Evolutionary conservation across 345 rosid genomes (phyloP), one percentile per base, ranked within the genome.

Genomic region (Camelina neglecta): DNA sequence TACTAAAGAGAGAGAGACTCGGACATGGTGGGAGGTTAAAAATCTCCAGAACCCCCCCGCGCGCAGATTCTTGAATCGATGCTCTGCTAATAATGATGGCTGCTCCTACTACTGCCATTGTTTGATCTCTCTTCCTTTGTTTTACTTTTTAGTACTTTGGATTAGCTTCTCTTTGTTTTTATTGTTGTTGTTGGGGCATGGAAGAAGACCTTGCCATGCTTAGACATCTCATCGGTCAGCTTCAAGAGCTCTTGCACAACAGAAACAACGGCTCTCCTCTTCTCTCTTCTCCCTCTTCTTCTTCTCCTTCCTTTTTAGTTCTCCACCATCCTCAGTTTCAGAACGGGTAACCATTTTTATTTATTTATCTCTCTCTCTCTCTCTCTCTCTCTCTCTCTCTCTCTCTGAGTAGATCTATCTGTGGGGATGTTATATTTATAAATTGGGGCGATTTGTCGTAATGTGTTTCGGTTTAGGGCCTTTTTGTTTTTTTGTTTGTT

Each of bases 141-240:
- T 26, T 26, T 26, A 26, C 29, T 4, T 26, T 26, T 26, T 26
- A 26, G 5, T 26, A 26, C 29, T 26, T 26, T 26, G 29, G 29
- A 26, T 26, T 8, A 26, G 31, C 31, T 26, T 26, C 10, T 11
- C 15, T 16, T 20, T 33, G 1, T 45, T 56, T 59, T 51, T 39
- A 65, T 38, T 58, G 31, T 51, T 26, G 5, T 26, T 26, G n/a
- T 64, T 44, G 85, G 84, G 88, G 89, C 85, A 93, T 93, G 98
- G 96, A 89, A 88, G 96, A 87, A 88, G 96, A 81, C 82, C 86
- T 91, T 84, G 89, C 91, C 93, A 85, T 92, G 98, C 95, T 94
- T 65, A 86, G 97, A 86, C 98, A 92, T 75, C 87, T 94, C 67
- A 89, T 94, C 84, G 93, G 84, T 82, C 97, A 87, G 97, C 95